Base-by-base conservation (phyloP, 129 eudicot species). In the Lactuca saligna region DNA sequence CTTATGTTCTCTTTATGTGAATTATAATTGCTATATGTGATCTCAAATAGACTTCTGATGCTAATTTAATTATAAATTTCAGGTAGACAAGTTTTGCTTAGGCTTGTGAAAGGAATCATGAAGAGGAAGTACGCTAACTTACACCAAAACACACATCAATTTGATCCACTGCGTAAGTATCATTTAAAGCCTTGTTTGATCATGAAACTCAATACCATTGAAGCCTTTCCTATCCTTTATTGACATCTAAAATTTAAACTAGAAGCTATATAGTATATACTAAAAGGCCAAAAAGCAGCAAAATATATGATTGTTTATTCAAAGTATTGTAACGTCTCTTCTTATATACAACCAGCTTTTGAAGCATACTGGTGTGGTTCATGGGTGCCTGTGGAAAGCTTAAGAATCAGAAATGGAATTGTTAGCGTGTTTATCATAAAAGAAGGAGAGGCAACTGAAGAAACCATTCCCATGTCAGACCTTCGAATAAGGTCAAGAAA, bases 401-500 rank as follows among this genome's bases (percentile, higher is more conserved):
- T 94, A 64, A 70, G 81, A 71, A 78, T 94, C 72, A 76, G 64
- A 53, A 74, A 76, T 44, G 99, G 99, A 60, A 68, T 73, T 63
- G 82, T 94, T 65, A 68, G 79, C 11, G 50, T 82, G 63, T 71
- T 74, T 71, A 49, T 94, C 37, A 49, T 65, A 48, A 73, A 83
- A 61, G 62, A 77, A 64, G 93, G 82, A 65, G 87, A 79, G 66
- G 51, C 79, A 17, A 67, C 61, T 13, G 91, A 89, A 78, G 82
- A 73, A 66, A 69, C 65, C 3, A 66, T 86, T 82, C 86, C 85
- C 16, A 68, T 85, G 71, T 68, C 94, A 7, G 80, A 82, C 71
- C 80, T 90, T 48, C 91, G 97, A 68, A 71, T 94, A 35, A 82
- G 76, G 82, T 85, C 99, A 13, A 80, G 97, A 80, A 85, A 84